phyloP scores from a whole-genome alignment of 202 grass and related monocot species.

The Dendrocalamus latiflorus region DNA sequence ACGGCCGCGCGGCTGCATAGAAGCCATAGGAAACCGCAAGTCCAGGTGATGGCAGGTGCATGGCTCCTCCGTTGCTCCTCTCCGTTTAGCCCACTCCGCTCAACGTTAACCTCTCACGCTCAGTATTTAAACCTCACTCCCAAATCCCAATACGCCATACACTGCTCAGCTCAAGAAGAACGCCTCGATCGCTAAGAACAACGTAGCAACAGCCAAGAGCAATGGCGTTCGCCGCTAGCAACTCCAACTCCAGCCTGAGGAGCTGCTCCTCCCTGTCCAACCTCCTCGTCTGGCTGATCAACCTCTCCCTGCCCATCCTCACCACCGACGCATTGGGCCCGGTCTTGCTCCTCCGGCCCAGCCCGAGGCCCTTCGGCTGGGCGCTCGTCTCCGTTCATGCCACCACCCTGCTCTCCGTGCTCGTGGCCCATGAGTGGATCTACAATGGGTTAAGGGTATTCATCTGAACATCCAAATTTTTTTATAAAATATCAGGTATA shows the following conservation, averaged over 20 bases:
- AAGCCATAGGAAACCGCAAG: not conserved
- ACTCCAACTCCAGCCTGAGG: constrained; percentile 21
- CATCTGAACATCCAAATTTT: no score
- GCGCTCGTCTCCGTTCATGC: constrained; percentile 54
- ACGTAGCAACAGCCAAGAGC: not conserved
- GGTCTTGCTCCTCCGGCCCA: constrained; percentile 54
- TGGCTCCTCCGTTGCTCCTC: not conserved
- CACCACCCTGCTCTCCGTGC: constrained; percentile 52
- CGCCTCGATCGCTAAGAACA: no score
- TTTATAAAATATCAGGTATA: no score
- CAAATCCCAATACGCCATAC: not conserved
- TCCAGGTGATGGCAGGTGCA: not conserved
- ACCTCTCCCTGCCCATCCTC: constrained; percentile 56
- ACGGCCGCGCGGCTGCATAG: not conserved
- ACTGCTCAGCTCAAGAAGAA: not conserved
- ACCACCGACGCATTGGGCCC: constrained; percentile 44
- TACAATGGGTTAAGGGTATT: no score
- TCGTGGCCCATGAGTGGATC: no score
- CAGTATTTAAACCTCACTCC: constrained; percentile 22
- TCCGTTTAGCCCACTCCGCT: not conserved
- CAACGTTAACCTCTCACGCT: constrained; percentile 32
- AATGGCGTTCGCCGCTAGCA: constrained; percentile 24
- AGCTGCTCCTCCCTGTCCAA: constrained; percentile 37
- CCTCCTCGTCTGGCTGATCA: constrained; percentile 61
- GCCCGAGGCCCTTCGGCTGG: constrained; percentile 65